Percentiles rank a stretch among this genome's conserved stretches.
Evolutionary conservation across 768 basidiomycete genomes (phyloP).

Genomic region (Boletus bicolor): DNA sequence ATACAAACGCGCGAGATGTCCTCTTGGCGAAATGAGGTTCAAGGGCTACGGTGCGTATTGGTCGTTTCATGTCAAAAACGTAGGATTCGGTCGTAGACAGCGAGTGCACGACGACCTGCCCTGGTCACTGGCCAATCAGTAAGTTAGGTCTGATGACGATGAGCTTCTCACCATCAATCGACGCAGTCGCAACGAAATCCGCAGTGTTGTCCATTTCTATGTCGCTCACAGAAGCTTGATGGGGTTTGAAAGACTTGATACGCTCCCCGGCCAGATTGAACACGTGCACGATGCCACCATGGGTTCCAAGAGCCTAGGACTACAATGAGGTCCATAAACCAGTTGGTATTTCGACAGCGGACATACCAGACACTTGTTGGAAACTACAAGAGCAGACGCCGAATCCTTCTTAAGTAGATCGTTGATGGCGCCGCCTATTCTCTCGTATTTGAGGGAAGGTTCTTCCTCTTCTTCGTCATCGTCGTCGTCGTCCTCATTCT

Average conservation of each 20-base stretch:
- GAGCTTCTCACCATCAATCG: slow-evolving; percentile 75
- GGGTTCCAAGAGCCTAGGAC: slow-evolving; percentile 83
- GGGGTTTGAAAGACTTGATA: slow-evolving; percentile 88
- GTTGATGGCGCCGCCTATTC: slow-evolving; percentile 65
- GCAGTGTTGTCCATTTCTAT: slow-evolving; percentile 79
- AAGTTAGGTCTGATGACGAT: slow-evolving; percentile 48
- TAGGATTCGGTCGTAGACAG: slow-evolving; percentile 77
- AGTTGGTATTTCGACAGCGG: not conserved
- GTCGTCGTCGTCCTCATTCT: slow-evolving; percentile 47
- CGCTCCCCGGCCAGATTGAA: slow-evolving; percentile 75
- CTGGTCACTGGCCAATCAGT: slow-evolving; percentile 45
- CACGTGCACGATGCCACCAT: slow-evolving; percentile 88
- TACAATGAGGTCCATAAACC: not conserved
- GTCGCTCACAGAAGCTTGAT: slow-evolving; percentile 82
- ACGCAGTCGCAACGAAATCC: slow-evolving; percentile 90
- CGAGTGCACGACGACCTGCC: slow-evolving; percentile 88
- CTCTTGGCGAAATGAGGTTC: slow-evolving; percentile 88
- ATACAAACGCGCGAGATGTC: slow-evolving; percentile 75
- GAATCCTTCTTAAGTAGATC: slow-evolving; percentile 88
- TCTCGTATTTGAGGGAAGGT: slow-evolving; percentile 88
- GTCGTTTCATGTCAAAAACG: slow-evolving; percentile 86
- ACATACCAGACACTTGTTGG: slow-evolving; percentile 67
- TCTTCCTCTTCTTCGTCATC: slow-evolving; percentile 85
- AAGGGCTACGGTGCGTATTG: slow-evolving; percentile 84
- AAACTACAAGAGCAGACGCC: slow-evolving; percentile 76